Evolutionary conservation across 352 stramenopile species (phyloP).

Genomic region (Phytophthora parvispora): DNA sequence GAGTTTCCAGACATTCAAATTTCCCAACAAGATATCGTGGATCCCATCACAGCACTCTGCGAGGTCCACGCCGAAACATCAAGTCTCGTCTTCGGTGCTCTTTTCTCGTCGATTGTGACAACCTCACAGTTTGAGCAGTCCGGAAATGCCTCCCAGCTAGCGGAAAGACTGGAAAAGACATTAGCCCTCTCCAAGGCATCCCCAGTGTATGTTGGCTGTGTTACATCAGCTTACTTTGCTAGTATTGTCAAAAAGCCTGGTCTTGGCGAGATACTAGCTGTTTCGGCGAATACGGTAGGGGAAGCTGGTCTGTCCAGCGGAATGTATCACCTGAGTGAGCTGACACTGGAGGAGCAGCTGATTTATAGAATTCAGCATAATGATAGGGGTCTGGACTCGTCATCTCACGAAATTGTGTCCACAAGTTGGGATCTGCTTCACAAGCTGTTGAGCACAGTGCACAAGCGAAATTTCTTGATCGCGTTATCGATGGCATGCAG

Average conservation of each 20-base stretch:
- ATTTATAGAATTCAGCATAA: constrained; percentile 36
- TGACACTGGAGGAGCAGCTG: constrained; percentile 76
- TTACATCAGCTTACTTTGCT: constrained; percentile 64
- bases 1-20: constrained; percentile 90
- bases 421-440: constrained; percentile 79
- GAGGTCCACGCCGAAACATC: constrained; percentile 57
- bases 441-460: constrained; percentile 71
- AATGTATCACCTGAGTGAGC: constrained; percentile 64
- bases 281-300: constrained; percentile 55
- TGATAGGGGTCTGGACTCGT: neutral
- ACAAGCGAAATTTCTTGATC: constrained; percentile 76
- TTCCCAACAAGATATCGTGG: constrained; percentile 68
- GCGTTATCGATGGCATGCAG: constrained; percentile 65
- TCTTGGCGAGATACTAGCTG: constrained; percentile 37
- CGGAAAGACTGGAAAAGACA: constrained; percentile 23
- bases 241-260: constrained; percentile 43
- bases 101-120: constrained; percentile 59
- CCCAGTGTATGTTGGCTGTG: constrained; percentile 39
- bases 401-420: constrained; percentile 27
- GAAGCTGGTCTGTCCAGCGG: constrained; percentile 71
- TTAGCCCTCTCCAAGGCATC: constrained; percentile 38
- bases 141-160: constrained; percentile 12
- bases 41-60: constrained; percentile 74
- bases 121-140: constrained; percentile 44
- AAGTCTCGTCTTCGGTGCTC: constrained; percentile 45